phyloP scores from a whole-genome alignment of 1,139 yeast genomes.

The Scheffersomyces stambukii region DNA sequence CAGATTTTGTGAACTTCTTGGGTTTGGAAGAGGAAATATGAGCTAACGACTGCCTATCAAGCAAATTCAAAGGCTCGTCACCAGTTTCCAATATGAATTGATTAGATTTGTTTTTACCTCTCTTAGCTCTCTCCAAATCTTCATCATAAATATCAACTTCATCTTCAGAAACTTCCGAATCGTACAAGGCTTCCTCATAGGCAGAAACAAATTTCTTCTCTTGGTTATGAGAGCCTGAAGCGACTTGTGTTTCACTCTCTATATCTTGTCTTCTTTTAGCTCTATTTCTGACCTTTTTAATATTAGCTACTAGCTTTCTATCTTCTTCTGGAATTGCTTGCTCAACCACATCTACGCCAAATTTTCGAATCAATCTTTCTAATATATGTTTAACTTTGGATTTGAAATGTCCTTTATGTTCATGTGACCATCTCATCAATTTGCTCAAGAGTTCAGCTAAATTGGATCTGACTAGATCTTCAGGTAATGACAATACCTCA shows the following conservation, averaged over 20 bases:
- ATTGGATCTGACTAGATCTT: constrained; percentile 66
- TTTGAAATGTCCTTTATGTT: constrained; percentile 92
- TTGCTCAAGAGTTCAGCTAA: constrained; percentile 64
- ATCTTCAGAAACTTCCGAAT: constrained; percentile 51
- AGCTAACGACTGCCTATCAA: constrained; percentile 80
- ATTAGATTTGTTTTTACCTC: constrained; percentile 17
- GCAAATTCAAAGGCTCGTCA: constrained; percentile 83
- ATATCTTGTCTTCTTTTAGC: constrained; percentile 66
- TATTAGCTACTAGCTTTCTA: constrained; percentile 73
- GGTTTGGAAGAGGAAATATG: constrained; percentile 88
- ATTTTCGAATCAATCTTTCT: constrained; percentile 85
- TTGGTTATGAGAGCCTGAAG: constrained; percentile 17
- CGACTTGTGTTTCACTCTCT: constrained; percentile 19
- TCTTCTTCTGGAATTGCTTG: constrained; percentile 85
- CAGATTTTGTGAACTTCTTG: constrained; percentile 45
- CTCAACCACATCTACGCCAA: constrained; percentile 80
- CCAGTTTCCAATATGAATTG: constrained; percentile 75
- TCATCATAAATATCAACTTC: constrained; percentile 27
- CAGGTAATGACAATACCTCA: constrained; percentile 80
- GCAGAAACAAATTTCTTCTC: constrained; percentile 67
- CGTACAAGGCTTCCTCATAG: constrained; percentile 74
- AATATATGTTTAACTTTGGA: constrained; percentile 87
- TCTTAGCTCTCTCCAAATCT: constrained; percentile 9
- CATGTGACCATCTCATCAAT: constrained; percentile 90
- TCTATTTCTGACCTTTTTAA: constrained; percentile 81